Evolutionary conservation across 352 stramenopile species (phyloP), one percentile per base, ranked within the genome.

Genomic region (Phytophthora hibernalis): DNA sequence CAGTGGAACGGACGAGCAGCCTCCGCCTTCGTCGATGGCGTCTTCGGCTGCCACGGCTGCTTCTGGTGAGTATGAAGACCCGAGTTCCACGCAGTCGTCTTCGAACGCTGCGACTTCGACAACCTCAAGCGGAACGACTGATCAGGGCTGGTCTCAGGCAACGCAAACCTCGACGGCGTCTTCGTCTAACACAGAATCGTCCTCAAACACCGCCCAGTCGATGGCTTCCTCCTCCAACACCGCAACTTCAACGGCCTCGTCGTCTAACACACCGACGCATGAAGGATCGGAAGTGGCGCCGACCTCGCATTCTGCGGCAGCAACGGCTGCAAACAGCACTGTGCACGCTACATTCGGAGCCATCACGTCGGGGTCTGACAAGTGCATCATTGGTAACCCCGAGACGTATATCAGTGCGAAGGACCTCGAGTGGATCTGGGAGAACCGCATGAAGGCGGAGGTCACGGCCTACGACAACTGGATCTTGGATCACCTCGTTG

Each of bases 401-500:
- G 21, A 26, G 33, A 21, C 42, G 28, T 75, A 75, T 43, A 49
- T 75, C 49, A 68, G 26, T 13, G 31, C 37, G 15, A 22, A 33
- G 1, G 48, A 71, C 8, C 12, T 71, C 1, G 15, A 65, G 18
- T 72, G 65, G 65, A 37, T 72, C n/a, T 72, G 65, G 65, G 37
- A 67, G 15, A 68, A 72, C 57, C 58, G 65, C 11, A 56, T 45
- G 13, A 45, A 24, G 13, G 20, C 13, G 38, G 20, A 45, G 13
- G 15, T 24, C 24, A 53, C 64, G 11, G n/a, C 38, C 6, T 20
- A 50, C 28, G 49, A 68, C 15, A 62, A 68, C 43, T 68, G 51
- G 42, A 61, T 68, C 31, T 45, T 72, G 22, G 69, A 83, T 59
- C 72, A 83, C 52, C 54, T 83, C 51, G 60, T 66, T 20, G 37